Percentiles rank a stretch among this genome's conserved stretches.
phyloP scores from a whole-genome alignment of 345 rosid species.

The Pistacia integerrima region DNA sequence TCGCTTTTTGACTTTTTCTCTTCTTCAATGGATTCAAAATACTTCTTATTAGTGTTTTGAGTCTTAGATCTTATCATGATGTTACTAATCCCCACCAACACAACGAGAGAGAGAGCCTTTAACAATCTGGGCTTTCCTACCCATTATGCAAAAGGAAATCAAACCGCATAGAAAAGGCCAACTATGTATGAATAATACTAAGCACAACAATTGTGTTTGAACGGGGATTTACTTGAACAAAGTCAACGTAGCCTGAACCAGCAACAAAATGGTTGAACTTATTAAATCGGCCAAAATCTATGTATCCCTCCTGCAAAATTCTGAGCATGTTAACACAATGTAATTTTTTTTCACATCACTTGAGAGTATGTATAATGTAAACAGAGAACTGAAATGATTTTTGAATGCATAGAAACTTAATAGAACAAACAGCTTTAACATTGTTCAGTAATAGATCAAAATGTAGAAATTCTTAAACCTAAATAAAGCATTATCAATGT shows the following conservation, averaged over 20 bases:
- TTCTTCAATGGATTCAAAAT: background rate
- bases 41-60: background rate
- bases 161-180: conserved; percentile 2
- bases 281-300: conserved; percentile 76
- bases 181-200: conserved; percentile 3
- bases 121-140: background rate
- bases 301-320: conserved; percentile 88
- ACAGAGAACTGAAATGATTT: background rate
- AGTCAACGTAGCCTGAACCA: conserved; percentile 60
- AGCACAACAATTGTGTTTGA: conserved; percentile 3
- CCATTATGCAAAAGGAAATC: background rate
- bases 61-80: conserved; percentile 2
- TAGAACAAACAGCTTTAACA: background rate
- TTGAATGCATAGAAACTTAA: conserved; percentile 8
- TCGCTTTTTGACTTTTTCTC: background rate
- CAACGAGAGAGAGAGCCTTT: background rate
- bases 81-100: background rate
- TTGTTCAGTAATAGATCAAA: background rate
- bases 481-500: background rate
- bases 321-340: background rate
- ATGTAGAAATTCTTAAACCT: background rate
- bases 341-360: background rate
- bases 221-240: conserved; percentile 65
- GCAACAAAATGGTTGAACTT: conserved; percentile 61
- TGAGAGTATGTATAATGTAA: background rate